Evolutionary conservation across 2,329 filamentous ascomycete genomes (phyloP).

Genomic region (Fusarium austroafricanum): DNA sequence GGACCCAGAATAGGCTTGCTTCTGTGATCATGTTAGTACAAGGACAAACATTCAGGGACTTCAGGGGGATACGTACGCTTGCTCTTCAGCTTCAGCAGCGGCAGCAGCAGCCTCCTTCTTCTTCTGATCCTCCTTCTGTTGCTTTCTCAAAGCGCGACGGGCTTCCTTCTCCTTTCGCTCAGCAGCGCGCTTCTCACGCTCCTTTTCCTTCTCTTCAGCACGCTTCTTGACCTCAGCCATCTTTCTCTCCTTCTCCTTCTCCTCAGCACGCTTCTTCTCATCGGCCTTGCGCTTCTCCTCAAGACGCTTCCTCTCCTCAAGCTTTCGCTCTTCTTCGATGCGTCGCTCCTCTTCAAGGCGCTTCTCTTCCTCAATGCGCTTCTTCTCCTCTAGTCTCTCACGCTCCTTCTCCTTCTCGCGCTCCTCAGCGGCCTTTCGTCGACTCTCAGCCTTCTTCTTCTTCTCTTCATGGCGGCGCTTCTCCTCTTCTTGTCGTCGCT

Average conservation of each 20-base stretch:
- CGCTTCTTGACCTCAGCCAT: slow-evolving; percentile 16
- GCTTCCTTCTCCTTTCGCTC: slow-evolving; percentile 28
- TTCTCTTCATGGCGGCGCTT: slow-evolving; percentile 15
- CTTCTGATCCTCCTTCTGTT: slow-evolving; percentile 24
- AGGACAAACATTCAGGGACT: accelerated
- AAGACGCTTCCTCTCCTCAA: slow-evolving; percentile 14
- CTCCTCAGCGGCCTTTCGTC: slow-evolving; percentile 16
- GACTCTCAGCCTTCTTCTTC: slow-evolving; percentile 12
- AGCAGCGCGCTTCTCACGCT: slow-evolving; percentile 16
- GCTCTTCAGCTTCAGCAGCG: slow-evolving; percentile 4
- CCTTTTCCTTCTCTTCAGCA: slow-evolving; percentile 5
- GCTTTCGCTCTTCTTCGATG: slow-evolving; percentile 19
- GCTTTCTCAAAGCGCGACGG: slow-evolving; percentile 19
- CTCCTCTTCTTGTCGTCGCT: slow-evolving; percentile 1
- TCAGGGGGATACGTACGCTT: background rate
- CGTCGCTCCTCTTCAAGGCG: slow-evolving; percentile 10
- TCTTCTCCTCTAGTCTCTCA: slow-evolving; percentile 12
- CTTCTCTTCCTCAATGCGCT: slow-evolving; percentile 15
- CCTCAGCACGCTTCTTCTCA: slow-evolving; percentile 8
- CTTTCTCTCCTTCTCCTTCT: slow-evolving; percentile 14
- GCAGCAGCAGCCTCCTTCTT: slow-evolving; percentile 6
- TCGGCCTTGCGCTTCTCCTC: slow-evolving; percentile 18
- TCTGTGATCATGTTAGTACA: slow-evolving; percentile 1
- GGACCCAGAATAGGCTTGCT: slow-evolving; percentile 22
- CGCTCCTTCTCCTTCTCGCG: slow-evolving; percentile 13